Base-by-base conservation (phyloP, 2,329 filamentous ascomycete genomes). In the Zalaria sp. region DNA sequence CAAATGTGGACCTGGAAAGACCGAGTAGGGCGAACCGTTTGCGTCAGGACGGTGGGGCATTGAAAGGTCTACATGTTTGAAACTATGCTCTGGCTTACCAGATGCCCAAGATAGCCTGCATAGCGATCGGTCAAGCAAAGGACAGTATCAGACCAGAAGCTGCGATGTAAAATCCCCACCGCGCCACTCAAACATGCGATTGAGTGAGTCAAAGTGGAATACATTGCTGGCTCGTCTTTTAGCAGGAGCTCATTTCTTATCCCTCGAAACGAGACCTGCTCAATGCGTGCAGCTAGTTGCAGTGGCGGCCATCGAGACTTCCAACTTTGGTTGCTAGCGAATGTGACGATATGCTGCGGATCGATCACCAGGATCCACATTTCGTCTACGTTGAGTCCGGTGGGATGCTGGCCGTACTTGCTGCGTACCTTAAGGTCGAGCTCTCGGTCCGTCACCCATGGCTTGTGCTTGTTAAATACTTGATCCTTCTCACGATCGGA, bases 281-380 rank as follows among this genome's bases (percentile, higher is more conserved):
- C 53, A 25, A 65, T 62, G 5, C 63, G 49, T 1, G 61, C 57
- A 5, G 58, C 53, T 1, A 65, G 47, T 41, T 66, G 63, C 5
- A 64, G 48, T 3, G 63, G 61, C 5, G 62, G 62, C 61, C 60
- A 66, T 0, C 58, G 51, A 6, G 60, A 57, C 43, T 65, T 66
- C 63, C 62, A 66, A 1, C 57, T 63, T 44, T 64, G 62, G 39
- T 65, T 65, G 38, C 56, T 61, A 0, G 61, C 63, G 40, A 65
- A 64, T 0, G 63, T 65, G 8, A 65, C 61, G 25, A 65, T 53
- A 42, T 66, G 62, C 26, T 59, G 51, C 4, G 54, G 44, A 49
- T 66, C 62, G 3, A 66, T 48, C 0, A 59, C 59, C 3, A 66
- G 51, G 11, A 65, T 57, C 63, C 63, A 65, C 3, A 65, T 46